phyloP scores from a whole-genome alignment of 2,329 filamentous ascomycete species.

The Fusarium gaditjirri region DNA sequence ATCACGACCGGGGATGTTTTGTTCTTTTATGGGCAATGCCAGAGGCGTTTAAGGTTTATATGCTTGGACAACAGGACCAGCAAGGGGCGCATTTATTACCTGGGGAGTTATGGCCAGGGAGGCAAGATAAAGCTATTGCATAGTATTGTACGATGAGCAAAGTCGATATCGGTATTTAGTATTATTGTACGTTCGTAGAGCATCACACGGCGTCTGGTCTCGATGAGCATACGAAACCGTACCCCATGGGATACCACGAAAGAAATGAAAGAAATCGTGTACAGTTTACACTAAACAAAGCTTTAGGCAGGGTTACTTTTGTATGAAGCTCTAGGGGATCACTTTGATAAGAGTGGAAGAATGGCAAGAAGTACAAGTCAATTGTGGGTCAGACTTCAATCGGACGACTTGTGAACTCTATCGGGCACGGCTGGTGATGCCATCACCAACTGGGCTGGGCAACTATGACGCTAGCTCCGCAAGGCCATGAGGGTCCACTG shows the following conservation, averaged over 20 bases:
- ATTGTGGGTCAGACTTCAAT: neutral
- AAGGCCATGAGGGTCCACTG: neutral
- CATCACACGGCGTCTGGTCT: neutral
- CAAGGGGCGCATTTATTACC: slow-evolving; percentile 17
- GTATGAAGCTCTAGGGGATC: neutral
- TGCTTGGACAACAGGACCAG: slow-evolving; percentile 37
- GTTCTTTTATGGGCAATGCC: slow-evolving; percentile 1
- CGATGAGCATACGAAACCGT: neutral
- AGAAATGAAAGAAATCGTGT: neutral
- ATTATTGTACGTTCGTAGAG: slow-evolving; percentile 24
- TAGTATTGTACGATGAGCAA: slow-evolving; percentile 10
- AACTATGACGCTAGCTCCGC: neutral
- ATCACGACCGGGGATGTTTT: slow-evolving; percentile 13
- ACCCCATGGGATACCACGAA: neutral
- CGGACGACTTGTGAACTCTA: slow-evolving; percentile 14
- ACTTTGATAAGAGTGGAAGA: neutral
- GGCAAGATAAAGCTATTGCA: neutral
- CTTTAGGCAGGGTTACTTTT: neutral
- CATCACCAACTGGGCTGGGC: slow-evolving; percentile 14
- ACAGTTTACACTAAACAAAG: neutral
- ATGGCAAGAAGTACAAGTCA: neutral
- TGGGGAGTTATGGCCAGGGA: slow-evolving; percentile 5
- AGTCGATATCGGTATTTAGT: slow-evolving; percentile 12
- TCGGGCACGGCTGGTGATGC: slow-evolving; percentile 21
- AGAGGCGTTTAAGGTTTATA: slow-evolving; percentile 12